A percentile compares a stretch with the other conserved stretches of the same genome.
These are phyloP conservation scores for Mimosa pudica DNA, from an alignment of 306 rosid species.

Conservation along the genomic window DNA sequence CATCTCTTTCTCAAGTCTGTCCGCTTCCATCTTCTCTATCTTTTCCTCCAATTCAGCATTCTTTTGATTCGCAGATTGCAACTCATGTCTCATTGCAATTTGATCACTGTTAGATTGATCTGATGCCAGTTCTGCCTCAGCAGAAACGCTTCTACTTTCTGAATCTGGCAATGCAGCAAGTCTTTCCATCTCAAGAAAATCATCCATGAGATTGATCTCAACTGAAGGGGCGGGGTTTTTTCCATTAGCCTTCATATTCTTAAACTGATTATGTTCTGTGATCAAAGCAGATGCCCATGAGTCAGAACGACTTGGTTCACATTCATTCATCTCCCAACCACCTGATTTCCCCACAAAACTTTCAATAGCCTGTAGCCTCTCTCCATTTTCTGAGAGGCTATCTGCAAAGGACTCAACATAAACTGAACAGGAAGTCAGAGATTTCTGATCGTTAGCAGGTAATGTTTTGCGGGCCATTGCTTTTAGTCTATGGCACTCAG, in stretches of 20 bases:
- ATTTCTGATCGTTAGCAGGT: conserved; percentile 43
- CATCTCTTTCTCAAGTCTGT: conserved; percentile 53
- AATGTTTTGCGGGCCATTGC: conserved; percentile 46
- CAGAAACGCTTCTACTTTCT: conserved; percentile 39
- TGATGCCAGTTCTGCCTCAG: conserved; percentile 31
- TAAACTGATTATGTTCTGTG: conserved; percentile 39
- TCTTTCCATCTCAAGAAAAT: conserved; percentile 81
- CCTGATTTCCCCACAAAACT: conserved; percentile 39
- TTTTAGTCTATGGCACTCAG: conserved; percentile 63
- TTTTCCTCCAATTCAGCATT: conserved; percentile 49
- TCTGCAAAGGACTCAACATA: conserved; percentile 52
- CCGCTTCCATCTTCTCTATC: conserved; percentile 46
- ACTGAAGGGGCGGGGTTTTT: conserved; percentile 46
- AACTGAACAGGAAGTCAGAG: conserved; percentile 43
- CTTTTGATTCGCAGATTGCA: conserved; percentile 50
- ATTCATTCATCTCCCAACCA: conserved; percentile 42
- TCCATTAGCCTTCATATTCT: conserved; percentile 38
- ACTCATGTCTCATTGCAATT: conserved; percentile 37
- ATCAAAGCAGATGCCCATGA: conserved; percentile 43
- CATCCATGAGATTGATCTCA: conserved; percentile 72
- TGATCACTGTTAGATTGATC: conserved; percentile 35
- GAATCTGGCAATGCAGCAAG: conserved; percentile 58
- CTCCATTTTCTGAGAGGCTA: conserved; percentile 57
- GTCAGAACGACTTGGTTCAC: conserved; percentile 39
- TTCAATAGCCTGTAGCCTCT: conserved; percentile 47